These are phyloP conservation scores for Candida schatavii DNA, from an alignment of 805 yeast species.

Conservation along the genomic window DNA sequence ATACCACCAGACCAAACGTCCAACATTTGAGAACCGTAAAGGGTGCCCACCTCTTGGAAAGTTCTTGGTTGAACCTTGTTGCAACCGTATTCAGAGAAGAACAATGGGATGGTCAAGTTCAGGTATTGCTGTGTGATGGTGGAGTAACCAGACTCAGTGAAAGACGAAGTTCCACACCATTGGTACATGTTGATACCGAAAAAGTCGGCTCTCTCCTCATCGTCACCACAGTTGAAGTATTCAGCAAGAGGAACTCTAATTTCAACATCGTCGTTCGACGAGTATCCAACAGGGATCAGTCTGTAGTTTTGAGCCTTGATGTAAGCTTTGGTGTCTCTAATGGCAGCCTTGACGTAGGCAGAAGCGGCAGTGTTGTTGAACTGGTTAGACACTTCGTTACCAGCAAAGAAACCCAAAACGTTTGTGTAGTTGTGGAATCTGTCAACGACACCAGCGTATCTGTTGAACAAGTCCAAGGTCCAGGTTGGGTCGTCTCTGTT, in stretches of 20 bases:
- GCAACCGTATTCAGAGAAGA: constrained; percentile 85
- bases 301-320: constrained; percentile 60
- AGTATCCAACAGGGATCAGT: constrained; percentile 75
- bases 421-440: constrained; percentile 66
- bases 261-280: constrained; percentile 70
- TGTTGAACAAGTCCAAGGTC: constrained; percentile 57
- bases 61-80: constrained; percentile 65
- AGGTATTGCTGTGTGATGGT: constrained; percentile 62
- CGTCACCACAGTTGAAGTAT: constrained; percentile 73
- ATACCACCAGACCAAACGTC: constrained; percentile 90
- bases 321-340: constrained; percentile 73
- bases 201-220: constrained; percentile 66
- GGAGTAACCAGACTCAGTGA: constrained; percentile 59
- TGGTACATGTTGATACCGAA: constrained; percentile 88
- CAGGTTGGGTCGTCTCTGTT: constrained; percentile 62
- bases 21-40: constrained; percentile 68
- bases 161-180: constrained; percentile 75
- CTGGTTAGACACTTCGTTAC: constrained; percentile 79
- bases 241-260: constrained; percentile 70
- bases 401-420: constrained; percentile 79
- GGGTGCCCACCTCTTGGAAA: constrained; percentile 67
- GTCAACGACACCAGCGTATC: constrained; percentile 72
- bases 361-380: constrained; percentile 67
- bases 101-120: constrained; percentile 66
- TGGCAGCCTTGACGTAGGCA: constrained; percentile 79